Evolutionary conservation across 2,329 filamentous ascomycete species (phyloP).

Genomic region (Fusarium haematococcum): DNA sequence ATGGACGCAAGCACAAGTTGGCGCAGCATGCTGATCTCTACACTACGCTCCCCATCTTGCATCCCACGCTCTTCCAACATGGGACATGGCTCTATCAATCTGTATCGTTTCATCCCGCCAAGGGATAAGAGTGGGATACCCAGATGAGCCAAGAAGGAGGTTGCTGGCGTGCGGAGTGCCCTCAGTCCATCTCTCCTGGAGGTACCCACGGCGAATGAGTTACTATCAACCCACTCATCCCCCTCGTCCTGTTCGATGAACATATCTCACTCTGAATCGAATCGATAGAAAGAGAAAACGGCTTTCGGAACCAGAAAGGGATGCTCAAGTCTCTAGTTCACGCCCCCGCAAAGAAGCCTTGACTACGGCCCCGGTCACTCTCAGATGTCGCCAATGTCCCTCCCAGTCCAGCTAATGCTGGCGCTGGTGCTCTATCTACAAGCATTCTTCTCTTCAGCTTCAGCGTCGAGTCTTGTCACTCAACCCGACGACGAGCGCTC

Average conservation of each 20-base stretch:
- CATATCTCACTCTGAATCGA: not conserved
- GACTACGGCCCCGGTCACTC: not conserved
- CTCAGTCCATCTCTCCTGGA: not conserved
- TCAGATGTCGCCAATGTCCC: conserved; percentile 4
- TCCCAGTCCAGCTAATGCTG: conserved; percentile 3
- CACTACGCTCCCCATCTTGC: not conserved
- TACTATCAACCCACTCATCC: not conserved
- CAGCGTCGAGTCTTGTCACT: not conserved
- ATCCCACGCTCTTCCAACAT: not conserved
- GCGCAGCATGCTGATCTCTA: not conserved
- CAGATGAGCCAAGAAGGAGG: not conserved
- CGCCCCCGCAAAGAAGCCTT: not conserved
- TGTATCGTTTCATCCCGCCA: not conserved
- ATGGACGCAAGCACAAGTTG: not conserved
- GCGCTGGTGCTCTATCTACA: conserved; percentile 7
- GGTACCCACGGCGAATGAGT: not conserved
- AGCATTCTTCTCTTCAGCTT: not conserved
- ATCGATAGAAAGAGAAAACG: not conserved
- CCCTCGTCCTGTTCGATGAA: not conserved
- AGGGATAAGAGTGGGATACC: not conserved
- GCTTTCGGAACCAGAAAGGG: not conserved
- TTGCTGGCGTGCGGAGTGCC: not conserved
- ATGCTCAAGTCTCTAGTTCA: not conserved
- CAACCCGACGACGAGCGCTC: not conserved
- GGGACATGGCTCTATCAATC: not conserved